Evolutionary conservation across 257 asterid species (phyloP).

Genomic region (Thymus mandschuricus): DNA sequence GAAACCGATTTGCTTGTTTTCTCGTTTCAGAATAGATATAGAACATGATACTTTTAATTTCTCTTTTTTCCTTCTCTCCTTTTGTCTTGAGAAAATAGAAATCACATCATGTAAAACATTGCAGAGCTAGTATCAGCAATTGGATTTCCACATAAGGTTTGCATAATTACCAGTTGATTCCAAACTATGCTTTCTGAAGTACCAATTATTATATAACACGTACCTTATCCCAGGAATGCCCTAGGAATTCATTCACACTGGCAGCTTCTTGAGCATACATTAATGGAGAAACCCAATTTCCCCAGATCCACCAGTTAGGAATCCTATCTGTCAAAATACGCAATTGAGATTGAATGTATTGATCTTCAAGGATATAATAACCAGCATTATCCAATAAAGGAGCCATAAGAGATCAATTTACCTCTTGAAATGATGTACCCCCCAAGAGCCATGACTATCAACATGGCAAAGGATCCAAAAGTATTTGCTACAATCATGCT

Average conservation of each 20-base stretch:
- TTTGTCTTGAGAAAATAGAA: background rate
- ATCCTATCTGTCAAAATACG: conserved; percentile 67
- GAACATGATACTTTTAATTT: background rate
- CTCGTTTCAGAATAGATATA: conserved; percentile 9
- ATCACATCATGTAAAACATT: background rate
- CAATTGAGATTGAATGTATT: conserved; percentile 24
- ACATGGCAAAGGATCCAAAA: conserved; percentile 96
- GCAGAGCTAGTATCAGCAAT: background rate
- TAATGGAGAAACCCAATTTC: conserved; percentile 90
- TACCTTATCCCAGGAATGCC: conserved; percentile 94
- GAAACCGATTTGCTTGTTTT: background rate
- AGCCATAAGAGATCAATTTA: conserved; percentile 31
- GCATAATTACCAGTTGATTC: conserved; percentile 4
- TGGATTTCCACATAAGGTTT: background rate
- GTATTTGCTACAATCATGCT: conserved; percentile 97
- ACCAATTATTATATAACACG: conserved; percentile 23
- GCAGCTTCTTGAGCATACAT: conserved; percentile 95
- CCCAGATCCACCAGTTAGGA: conserved; percentile 99
- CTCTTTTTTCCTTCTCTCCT: background rate
- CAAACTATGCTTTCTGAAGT: background rate
- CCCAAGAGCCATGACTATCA: conserved; percentile 92
- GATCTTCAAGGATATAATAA: conserved; percentile 7
- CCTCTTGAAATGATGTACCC: conserved; percentile 97
- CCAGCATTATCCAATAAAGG: conserved; percentile 10
- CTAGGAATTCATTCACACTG: conserved; percentile 91